phyloP scores from a whole-genome alignment of 2,329 filamentous ascomycete genomes.

The Aspergillus fumigatus region DNA sequence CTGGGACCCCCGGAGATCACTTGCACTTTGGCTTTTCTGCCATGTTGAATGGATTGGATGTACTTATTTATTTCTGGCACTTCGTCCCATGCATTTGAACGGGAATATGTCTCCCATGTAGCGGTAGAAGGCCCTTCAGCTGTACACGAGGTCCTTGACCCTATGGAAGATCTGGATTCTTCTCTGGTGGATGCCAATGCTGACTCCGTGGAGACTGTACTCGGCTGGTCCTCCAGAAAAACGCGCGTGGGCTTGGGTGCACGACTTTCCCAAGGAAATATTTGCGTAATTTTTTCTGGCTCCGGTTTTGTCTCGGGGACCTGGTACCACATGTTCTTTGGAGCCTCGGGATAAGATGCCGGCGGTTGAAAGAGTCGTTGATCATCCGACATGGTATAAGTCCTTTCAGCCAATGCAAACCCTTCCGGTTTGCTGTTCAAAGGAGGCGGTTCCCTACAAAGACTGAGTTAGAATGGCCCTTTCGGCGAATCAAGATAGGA shows the following conservation, averaged over 20 bases:
- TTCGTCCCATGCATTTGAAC: conserved; percentile 88
- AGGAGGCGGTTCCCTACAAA: conserved; percentile 56
- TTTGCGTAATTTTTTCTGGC: conserved; percentile 57
- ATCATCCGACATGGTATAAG: conserved; percentile 81
- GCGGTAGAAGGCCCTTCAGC: conserved; percentile 41
- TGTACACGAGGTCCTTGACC: conserved; percentile 9
- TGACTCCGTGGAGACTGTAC: neutral
- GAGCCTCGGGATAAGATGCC: conserved; percentile 71
- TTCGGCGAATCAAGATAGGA: conserved; percentile 10
- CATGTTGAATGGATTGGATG: conserved; percentile 69
- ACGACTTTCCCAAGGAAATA: conserved; percentile 88
- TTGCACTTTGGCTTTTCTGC: conserved; percentile 49
- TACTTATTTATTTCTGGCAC: conserved; percentile 84
- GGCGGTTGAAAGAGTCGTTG: conserved; percentile 72
- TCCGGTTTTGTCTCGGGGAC: conserved; percentile 59
- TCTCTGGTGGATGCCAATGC: conserved; percentile 9
- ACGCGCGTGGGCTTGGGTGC: conserved; percentile 55
- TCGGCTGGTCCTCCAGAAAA: conserved; percentile 35
- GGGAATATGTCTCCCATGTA: conserved; percentile 69
- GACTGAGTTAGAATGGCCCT: conserved; percentile 17
- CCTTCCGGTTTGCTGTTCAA: conserved; percentile 75
- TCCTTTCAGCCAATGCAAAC: conserved; percentile 69
- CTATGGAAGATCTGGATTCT: conserved; percentile 12
- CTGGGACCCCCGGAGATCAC: conserved; percentile 25
- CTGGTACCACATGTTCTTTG: conserved; percentile 83